These are phyloP conservation scores for Penicillium sp. DNA, from an alignment of 2,329 filamentous ascomycete species.

Conservation along the genomic window DNA sequence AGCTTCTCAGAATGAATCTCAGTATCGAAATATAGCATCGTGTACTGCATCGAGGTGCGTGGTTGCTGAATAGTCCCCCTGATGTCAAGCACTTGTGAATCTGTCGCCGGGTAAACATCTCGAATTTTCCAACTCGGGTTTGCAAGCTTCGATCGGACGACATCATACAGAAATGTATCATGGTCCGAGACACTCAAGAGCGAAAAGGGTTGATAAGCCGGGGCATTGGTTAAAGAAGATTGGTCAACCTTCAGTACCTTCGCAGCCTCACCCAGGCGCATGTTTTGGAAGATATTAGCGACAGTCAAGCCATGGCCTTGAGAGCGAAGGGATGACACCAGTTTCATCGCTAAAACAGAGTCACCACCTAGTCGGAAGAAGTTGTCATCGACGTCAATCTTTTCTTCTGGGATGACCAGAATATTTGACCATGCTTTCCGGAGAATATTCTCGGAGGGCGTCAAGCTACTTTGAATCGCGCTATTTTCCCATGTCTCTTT, in stretches of 20 bases:
- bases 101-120: conserved; percentile 62
- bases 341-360: conserved; percentile 63
- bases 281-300: conserved; percentile 54
- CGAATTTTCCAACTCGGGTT: conserved; percentile 54
- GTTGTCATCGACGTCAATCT: conserved; percentile 60
- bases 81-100: conserved; percentile 64
- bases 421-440: conserved; percentile 36
- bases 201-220: conserved; percentile 55
- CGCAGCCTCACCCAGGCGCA: conserved; percentile 58
- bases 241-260: conserved; percentile 49
- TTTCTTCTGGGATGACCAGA: conserved; percentile 32
- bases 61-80: conserved; percentile 61
- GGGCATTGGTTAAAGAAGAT: conserved; percentile 20
- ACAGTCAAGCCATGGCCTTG: conserved; percentile 52
- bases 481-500: conserved; percentile 40
- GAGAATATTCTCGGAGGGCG: conserved; percentile 41
- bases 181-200: conserved; percentile 47
- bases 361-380: conserved; percentile 67
- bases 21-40: conserved; percentile 62
- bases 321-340: conserved; percentile 52
- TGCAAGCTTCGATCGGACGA: conserved; percentile 54
- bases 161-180: conserved; percentile 48
- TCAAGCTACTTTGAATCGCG: conserved; percentile 34
- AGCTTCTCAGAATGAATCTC: conserved; percentile 54
- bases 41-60: conserved; percentile 66